phyloP scores from a whole-genome alignment of 371 early-diverging fungal species.

The Parasitella parasitica region DNA sequence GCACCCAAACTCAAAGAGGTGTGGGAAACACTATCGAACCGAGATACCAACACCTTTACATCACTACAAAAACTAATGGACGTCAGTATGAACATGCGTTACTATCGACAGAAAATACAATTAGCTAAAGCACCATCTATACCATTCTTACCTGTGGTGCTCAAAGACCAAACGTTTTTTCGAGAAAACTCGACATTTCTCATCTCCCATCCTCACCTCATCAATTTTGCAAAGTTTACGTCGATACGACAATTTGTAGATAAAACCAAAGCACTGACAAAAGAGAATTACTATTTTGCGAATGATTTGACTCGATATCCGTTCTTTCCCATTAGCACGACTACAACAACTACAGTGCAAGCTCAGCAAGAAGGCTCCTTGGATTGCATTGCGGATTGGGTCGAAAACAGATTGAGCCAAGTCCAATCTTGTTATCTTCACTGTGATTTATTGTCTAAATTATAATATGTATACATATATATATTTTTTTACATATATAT shows the following conservation, averaged over 20 bases:
- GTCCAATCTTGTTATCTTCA: conserved; percentile 13
- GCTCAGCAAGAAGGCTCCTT: background rate
- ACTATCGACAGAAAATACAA: conserved; percentile 40
- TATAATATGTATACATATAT: too few species aligned
- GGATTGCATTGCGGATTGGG: conserved; percentile 10
- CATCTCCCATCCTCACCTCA: conserved; percentile 5
- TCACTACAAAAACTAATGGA: conserved; percentile 35
- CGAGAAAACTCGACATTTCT: conserved; percentile 38
- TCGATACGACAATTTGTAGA: conserved; percentile 26
- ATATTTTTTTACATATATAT: too few species aligned
- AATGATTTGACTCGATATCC: conserved; percentile 20
- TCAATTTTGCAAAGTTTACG: conserved; percentile 35
- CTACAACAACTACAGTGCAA: background rate
- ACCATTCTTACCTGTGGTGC: conserved; percentile 45
- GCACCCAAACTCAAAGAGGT: conserved; percentile 26
- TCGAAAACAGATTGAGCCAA: conserved; percentile 11
- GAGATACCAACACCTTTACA: conserved; percentile 31
- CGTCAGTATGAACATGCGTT: conserved; percentile 44
- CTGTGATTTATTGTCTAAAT: conserved; percentile 15
- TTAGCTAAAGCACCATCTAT: conserved; percentile 28
- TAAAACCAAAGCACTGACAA: conserved; percentile 11
- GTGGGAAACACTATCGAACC: conserved; percentile 34
- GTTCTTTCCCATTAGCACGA: conserved; percentile 24
- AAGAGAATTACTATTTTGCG: conserved; percentile 35
- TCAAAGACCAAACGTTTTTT: conserved; percentile 47